Evolutionary conservation across 768 basidiomycete genomes (phyloP).

Genomic region (Boletus tomentosulus): DNA sequence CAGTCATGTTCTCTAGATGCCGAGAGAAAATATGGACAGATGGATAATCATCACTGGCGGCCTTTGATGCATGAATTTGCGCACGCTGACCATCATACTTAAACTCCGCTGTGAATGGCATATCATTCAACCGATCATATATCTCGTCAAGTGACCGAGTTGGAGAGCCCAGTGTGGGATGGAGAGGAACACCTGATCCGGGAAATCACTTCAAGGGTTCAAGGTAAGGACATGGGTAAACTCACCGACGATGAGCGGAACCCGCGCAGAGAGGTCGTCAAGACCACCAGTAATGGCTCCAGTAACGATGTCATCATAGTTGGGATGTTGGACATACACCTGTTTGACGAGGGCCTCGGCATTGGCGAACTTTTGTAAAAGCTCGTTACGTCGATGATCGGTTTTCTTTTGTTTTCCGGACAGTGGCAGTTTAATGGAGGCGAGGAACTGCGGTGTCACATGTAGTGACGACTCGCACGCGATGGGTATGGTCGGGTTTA

Average conservation of each 20-base stretch:
- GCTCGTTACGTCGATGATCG: slow-evolving; percentile 32
- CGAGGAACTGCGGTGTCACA: slow-evolving; percentile 20
- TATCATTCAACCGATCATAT: slow-evolving; percentile 61
- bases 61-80: slow-evolving; percentile 60
- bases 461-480: slow-evolving; percentile 26
- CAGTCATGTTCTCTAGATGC: slow-evolving; percentile 90
- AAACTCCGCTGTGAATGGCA: slow-evolving; percentile 80
- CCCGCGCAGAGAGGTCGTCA: slow-evolving; percentile 51
- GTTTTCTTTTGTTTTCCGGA: slow-evolving; percentile 29
- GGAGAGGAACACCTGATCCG: slow-evolving; percentile 69
- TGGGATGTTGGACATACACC: slow-evolving; percentile 76
- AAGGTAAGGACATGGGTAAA: slow-evolving; percentile 7
- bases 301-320: slow-evolving; percentile 63
- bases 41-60: slow-evolving; percentile 22
- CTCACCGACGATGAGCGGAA: slow-evolving; percentile 69
- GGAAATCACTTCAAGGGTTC: slow-evolving; percentile 7
- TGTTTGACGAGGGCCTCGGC: slow-evolving; percentile 67
- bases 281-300: slow-evolving; percentile 61
- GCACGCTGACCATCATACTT: slow-evolving; percentile 90
- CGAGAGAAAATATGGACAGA: slow-evolving; percentile 75
- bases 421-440: slow-evolving; percentile 13
- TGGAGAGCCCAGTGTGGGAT: slow-evolving; percentile 84
- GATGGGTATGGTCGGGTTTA: slow-evolving; percentile 18
- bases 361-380: slow-evolving; percentile 41
- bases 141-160: slow-evolving; percentile 80